phyloP scores from a whole-genome alignment of 768 basidiomycete genomes.

The Amanita rubescens region DNA sequence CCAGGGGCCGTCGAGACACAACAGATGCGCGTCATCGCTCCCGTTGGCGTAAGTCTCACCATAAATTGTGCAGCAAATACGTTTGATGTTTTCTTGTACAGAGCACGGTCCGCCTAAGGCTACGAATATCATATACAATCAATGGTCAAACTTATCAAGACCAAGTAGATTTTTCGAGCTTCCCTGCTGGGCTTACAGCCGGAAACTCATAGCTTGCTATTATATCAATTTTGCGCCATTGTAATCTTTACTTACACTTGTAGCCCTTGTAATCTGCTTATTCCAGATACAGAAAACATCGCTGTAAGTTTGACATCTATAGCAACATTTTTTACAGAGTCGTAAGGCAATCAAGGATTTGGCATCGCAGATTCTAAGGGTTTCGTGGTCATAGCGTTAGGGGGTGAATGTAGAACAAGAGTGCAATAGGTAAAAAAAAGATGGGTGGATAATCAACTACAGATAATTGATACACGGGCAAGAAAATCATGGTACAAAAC shows the following conservation, averaged over 20 bases:
- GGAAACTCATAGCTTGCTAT: conserved; percentile 23
- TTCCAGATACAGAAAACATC: neutral
- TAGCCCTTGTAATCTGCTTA: neutral
- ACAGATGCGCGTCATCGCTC: conserved; percentile 89
- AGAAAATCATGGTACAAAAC: conserved; percentile 12
- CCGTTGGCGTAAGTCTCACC: conserved; percentile 64
- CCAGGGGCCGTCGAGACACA: conserved; percentile 87
- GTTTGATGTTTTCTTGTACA: conserved; percentile 22
- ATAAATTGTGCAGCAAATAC: neutral
- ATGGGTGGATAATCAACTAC: conserved; percentile 10
- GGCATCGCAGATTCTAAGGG: neutral
- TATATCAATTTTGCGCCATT: neutral
- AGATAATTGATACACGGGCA: conserved; percentile 8
- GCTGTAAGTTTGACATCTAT: neutral
- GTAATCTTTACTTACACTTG: neutral
- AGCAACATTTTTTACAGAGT: neutral
- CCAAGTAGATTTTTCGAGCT: conserved; percentile 90
- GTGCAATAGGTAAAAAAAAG: conserved; percentile 9
- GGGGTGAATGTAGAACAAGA: neutral
- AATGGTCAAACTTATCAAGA: conserved; percentile 73
- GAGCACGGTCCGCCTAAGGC: conserved; percentile 77
- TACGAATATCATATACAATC: conserved; percentile 75
- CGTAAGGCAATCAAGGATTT: neutral
- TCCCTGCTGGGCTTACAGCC: conserved; percentile 69
- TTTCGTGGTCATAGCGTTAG: neutral